Evolutionary conservation across 495 filamentous ascomycete species (phyloP).

Genomic region (Xylaria cubensis): DNA sequence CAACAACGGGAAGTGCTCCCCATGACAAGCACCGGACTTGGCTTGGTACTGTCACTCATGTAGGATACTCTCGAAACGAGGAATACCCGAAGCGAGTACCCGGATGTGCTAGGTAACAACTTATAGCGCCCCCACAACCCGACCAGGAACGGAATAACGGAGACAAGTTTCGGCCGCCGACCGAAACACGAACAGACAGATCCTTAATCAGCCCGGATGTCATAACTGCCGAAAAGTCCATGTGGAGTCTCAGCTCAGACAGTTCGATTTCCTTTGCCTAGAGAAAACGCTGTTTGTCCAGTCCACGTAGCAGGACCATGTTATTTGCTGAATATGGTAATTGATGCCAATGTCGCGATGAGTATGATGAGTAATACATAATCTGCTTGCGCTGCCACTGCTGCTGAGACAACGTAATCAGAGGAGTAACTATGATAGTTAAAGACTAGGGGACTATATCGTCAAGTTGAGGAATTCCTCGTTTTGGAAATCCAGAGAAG

Average conservation of each 20-base stretch:
- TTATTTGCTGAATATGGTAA: conserved; percentile 21
- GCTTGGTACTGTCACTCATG: not conserved
- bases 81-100: not conserved
- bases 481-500: not conserved
- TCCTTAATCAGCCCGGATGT: conserved; percentile 11
- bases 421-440: conserved; percentile 7
- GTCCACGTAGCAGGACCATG: not conserved
- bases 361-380: not conserved
- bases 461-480: not conserved
- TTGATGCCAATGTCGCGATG: not conserved
- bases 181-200: not conserved
- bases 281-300: not conserved
- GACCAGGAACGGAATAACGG: not conserved
- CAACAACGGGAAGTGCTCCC: not conserved
- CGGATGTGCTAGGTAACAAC: not conserved
- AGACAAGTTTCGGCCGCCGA: conserved; percentile 8
- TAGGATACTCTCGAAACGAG: not conserved
- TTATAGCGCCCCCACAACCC: not conserved
- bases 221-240: conserved; percentile 4
- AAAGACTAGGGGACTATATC: not conserved
- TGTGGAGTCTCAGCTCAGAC: not conserved
- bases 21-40: not conserved
- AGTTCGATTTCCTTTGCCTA: not conserved
- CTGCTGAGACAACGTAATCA: not conserved
- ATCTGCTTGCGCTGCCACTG: not conserved